Percentiles rank a stretch among this genome's conserved stretches.
These are phyloP conservation scores for Talaromyces stipitatus DNA, from an alignment of 495 filamentous ascomycete species.

Conservation along the genomic window DNA sequence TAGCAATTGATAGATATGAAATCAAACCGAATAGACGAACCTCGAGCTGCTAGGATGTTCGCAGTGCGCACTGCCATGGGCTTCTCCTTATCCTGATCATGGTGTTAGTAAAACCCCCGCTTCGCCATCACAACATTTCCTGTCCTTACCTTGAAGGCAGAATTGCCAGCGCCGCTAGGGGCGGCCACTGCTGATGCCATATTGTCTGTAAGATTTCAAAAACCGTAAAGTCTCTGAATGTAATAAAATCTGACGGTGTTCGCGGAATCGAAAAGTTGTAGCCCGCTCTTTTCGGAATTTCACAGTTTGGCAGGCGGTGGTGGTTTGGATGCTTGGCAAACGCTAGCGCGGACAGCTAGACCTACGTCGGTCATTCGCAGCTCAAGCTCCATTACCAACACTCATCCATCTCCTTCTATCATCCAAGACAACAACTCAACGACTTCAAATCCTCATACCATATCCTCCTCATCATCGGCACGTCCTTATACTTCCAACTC, in stretches of 20 bases:
- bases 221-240: neutral
- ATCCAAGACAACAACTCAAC: neutral
- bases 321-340: conserved; percentile 35
- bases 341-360: conserved; percentile 26
- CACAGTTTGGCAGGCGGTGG: conserved; percentile 22
- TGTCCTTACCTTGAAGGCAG: conserved; percentile 70
- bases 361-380: neutral
- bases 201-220: conserved; percentile 16
- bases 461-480: neutral
- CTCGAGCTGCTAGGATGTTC: conserved; percentile 95
- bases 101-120: conserved; percentile 20
- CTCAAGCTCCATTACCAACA: conserved; percentile 5
- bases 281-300: conserved; percentile 6
- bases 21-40: conserved; percentile 38
- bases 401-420: conserved; percentile 1
- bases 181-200: conserved; percentile 59
- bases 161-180: conserved; percentile 51
- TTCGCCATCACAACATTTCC: conserved; percentile 8
- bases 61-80: conserved; percentile 88
- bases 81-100: conserved; percentile 89
- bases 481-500: neutral
- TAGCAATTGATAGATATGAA: neutral
- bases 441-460: neutral
- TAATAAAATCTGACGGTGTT: neutral
- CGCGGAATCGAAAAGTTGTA: neutral